Conservation (phyloP, 768 basidiomycete species). For the Boletus sp. region DNA sequence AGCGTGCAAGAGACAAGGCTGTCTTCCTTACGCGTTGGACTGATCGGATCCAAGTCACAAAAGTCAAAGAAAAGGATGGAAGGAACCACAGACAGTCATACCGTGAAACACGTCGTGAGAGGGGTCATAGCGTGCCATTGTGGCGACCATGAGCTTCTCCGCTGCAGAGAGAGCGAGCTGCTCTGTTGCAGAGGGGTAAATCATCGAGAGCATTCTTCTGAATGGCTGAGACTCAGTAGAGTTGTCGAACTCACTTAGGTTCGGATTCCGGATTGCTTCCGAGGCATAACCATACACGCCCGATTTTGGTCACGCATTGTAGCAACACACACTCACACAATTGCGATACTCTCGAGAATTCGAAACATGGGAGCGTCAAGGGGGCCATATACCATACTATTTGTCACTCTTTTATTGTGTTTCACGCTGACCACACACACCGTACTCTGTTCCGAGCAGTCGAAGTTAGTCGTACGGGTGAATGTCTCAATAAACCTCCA, state of each 20-base stretch:
- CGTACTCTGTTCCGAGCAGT: constrained; percentile 18
- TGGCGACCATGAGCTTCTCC: constrained; percentile 65
- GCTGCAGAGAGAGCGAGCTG: constrained; percentile 51
- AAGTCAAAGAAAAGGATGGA: constrained; percentile 5
- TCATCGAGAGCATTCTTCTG: background rate
- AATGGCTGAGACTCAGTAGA: background rate
- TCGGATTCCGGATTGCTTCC: constrained; percentile 28
- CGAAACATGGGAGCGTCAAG: constrained; percentile 20
- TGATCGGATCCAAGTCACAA: constrained; percentile 28
- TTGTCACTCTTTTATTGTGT: constrained; percentile 45
- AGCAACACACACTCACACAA: background rate
- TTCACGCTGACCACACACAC: constrained; percentile 20
- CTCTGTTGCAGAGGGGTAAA: constrained; percentile 53
- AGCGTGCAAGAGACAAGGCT: constrained; percentile 63
- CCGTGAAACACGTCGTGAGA: constrained; percentile 81
- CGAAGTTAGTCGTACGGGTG: constrained; percentile 31
- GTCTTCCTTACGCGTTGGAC: constrained; percentile 81
- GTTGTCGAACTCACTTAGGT: background rate
- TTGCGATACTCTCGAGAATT: background rate
- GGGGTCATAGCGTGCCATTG: constrained; percentile 75
- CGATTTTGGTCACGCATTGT: background rate
- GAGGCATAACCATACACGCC: background rate
- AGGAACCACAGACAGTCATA: constrained; percentile 32
- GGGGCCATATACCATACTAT: constrained; percentile 21
- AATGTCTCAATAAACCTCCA: constrained; percentile 13